Percentiles rank a stretch among this genome's conserved stretches.
Conservation (phyloP, 129 eudicot species). For the Pseudognaphalium luteoalbum region DNA sequence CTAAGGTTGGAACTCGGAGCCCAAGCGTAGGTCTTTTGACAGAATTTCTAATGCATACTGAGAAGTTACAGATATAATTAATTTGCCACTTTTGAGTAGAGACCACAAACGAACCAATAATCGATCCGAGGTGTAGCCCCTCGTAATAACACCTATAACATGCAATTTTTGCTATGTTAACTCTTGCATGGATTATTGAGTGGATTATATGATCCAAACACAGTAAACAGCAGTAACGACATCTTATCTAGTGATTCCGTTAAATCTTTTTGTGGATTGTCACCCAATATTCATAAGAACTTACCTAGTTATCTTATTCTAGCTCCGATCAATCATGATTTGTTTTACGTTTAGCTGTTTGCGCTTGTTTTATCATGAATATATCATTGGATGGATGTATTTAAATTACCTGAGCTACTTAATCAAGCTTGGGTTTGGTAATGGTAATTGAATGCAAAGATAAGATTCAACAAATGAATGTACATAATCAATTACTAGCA, state of each 20-base stretch:
- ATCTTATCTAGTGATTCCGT: background rate
- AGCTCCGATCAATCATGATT: background rate
- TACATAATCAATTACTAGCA: no score
- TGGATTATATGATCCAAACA: conserved; percentile 3
- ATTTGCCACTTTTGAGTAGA: background rate
- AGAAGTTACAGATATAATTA: background rate
- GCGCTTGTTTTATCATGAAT: no score
- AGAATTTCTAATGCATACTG: background rate
- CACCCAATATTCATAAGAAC: no score
- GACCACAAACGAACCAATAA: conserved; percentile 3
- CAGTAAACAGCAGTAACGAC: background rate
- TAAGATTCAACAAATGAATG: no score
- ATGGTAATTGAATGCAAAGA: no score
- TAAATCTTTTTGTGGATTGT: background rate
- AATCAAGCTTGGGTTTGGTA: no score
- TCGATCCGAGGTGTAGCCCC: background rate
- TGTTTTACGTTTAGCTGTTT: no score
- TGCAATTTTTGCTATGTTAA: background rate
- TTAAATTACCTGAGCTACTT: no score
- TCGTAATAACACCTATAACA: background rate
- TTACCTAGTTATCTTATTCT: no score
- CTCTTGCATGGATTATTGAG: conserved; percentile 7
- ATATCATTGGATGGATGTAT: no score
- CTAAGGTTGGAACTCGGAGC: conserved; percentile 81
- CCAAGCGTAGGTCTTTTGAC: conserved; percentile 35